phyloP scores from a whole-genome alignment of 352 stramenopile genomes.

The Pythium phragmitis region DNA sequence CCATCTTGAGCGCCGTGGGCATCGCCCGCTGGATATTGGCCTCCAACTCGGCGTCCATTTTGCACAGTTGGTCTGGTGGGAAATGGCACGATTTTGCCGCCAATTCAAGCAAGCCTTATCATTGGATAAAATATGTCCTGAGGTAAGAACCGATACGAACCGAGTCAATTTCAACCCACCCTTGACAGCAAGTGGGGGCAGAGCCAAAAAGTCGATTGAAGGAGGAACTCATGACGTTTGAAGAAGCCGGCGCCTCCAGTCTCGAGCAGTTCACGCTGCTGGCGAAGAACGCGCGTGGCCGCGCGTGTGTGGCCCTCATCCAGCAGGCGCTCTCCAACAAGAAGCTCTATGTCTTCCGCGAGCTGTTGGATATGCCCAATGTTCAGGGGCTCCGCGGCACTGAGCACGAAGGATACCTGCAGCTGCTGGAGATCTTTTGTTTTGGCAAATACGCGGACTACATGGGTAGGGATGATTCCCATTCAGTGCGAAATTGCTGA shows the following conservation, averaged over 20 bases:
- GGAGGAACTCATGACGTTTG: constrained; percentile 53
- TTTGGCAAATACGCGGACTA: constrained; percentile 90
- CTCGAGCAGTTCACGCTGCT: constrained; percentile 94
- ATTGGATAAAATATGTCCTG: constrained; percentile 9
- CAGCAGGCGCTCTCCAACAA: constrained; percentile 92
- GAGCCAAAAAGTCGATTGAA: not conserved
- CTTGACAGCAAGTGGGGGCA: not conserved
- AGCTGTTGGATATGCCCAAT: constrained; percentile 91
- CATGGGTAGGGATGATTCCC: constrained; percentile 38
- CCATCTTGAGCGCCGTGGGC: constrained; percentile 73
- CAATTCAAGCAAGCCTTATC: constrained; percentile 5
- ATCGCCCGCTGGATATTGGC: constrained; percentile 57
- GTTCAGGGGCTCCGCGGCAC: constrained; percentile 78
- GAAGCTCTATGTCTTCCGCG: constrained; percentile 93
- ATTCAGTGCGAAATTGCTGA: not conserved
- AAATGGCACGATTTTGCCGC: constrained; percentile 11
- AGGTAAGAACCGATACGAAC: constrained; percentile 22
- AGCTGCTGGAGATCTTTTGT: constrained; percentile 89
- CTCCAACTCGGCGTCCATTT: constrained; percentile 61
- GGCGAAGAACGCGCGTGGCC: constrained; percentile 87
- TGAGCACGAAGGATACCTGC: constrained; percentile 75
- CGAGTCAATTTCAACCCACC: constrained; percentile 23
- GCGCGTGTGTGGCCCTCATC: constrained; percentile 90
- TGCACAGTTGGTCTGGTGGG: not conserved
- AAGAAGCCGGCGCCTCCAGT: constrained; percentile 59